Percentiles rank a stretch among this genome's conserved stretches.
Evolutionary conservation across 495 filamentous ascomycete species (phyloP).

Genomic region (Hypoxylon perforatum): DNA sequence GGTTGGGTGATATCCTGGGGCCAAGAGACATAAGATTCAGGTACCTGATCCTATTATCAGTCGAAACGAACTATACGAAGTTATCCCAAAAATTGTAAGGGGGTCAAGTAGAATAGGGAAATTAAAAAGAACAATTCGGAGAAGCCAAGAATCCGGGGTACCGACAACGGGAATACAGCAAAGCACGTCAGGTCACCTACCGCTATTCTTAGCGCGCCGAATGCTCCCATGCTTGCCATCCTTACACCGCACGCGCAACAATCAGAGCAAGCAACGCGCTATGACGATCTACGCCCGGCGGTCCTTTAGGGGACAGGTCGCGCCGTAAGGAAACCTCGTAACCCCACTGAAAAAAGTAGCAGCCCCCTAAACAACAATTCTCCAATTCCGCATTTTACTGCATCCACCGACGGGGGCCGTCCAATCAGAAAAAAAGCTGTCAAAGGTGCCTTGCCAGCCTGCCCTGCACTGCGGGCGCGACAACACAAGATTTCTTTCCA

Average conservation of each 20-base stretch:
- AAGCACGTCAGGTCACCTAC: conserved; percentile 27
- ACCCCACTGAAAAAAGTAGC: conserved; percentile 20
- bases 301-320: conserved; percentile 9
- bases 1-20: too few relatives aligned
- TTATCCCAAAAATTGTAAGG: too few relatives aligned
- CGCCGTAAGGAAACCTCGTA: conserved; percentile 6
- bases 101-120: conserved; percentile 3
- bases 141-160: conserved; percentile 39
- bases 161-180: background rate
- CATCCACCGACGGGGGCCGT: conserved; percentile 20
- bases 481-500: background rate
- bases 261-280: background rate
- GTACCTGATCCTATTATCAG: too few relatives aligned
- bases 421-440: conserved; percentile 27
- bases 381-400: background rate
- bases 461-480: conserved; percentile 18
- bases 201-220: conserved; percentile 8
- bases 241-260: background rate
- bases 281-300: conserved; percentile 24
- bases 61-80: too few relatives aligned
- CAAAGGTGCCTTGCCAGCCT: background rate
- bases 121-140: conserved; percentile 3
- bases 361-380: conserved; percentile 12
- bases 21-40: too few relatives aligned
- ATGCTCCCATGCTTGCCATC: conserved; percentile 1